Conservation (phyloP, 2,329 filamentous ascomycete genomes). For the Apiospora malaysiana region DNA sequence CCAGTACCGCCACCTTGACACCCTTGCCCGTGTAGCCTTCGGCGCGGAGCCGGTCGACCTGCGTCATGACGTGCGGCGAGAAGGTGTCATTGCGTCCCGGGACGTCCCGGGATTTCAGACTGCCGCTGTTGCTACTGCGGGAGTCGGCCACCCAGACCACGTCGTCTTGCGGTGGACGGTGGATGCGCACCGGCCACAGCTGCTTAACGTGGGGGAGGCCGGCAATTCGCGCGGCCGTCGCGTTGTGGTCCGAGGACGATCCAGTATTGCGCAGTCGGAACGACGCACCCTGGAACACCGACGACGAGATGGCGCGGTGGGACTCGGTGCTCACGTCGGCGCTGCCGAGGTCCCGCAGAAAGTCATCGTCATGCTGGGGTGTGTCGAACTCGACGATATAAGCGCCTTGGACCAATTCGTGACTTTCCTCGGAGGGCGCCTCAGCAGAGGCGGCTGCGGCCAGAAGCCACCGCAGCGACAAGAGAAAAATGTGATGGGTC, state of each 20-base stretch:
- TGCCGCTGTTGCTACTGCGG: constrained; percentile 26
- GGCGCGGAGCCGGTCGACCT: constrained; percentile 58
- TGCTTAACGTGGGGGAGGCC: too few species aligned
- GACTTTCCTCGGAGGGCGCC: too few species aligned
- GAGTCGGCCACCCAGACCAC: constrained; percentile 49
- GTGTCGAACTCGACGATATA: constrained; percentile 58
- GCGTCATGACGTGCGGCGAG: constrained; percentile 61
- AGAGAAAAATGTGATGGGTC: too few species aligned
- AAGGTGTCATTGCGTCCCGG: constrained; percentile 49
- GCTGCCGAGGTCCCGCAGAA: constrained; percentile 26
- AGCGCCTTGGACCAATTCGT: constrained; percentile 25
- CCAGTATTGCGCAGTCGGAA: too few species aligned
- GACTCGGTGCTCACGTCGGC: not conserved
- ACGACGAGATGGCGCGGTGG: too few species aligned
- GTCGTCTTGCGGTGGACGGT: constrained; percentile 22
- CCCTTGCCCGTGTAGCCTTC: constrained; percentile 56
- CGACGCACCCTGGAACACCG: too few species aligned
- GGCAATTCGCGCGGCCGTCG: too few species aligned
- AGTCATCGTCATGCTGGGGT: constrained; percentile 40
- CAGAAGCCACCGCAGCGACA: too few species aligned
- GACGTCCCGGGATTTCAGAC: constrained; percentile 27
- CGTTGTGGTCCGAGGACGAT: too few species aligned
- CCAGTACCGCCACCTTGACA: constrained; percentile 59
- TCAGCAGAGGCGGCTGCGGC: too few species aligned
- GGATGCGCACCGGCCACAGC: too few species aligned